A percentile compares a stretch with the other conserved stretches of the same genome.
These are phyloP conservation scores for Podospora anserina DNA, from an alignment of 495 filamentous ascomycete species.

Conservation along the genomic window DNA sequence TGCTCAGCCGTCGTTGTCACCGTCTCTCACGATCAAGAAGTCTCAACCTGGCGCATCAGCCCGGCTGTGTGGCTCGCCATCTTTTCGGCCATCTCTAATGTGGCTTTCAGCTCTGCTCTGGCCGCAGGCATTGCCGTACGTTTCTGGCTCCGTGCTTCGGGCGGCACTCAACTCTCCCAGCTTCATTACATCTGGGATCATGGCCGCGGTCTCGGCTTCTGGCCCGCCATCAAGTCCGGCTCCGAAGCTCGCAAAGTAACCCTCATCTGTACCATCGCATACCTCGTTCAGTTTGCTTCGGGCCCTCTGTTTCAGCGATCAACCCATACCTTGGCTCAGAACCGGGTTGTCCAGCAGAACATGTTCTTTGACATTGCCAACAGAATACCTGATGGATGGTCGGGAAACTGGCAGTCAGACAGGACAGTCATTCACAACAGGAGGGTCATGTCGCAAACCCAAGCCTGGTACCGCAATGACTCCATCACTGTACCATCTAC, in stretches of 20 bases:
- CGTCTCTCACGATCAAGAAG: constrained; percentile 12
- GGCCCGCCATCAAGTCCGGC: constrained; percentile 17
- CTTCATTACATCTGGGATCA: constrained; percentile 26
- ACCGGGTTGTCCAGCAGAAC: not conserved
- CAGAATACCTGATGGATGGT: constrained; percentile 21
- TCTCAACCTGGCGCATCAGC: constrained; percentile 9
- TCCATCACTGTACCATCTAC: constrained; percentile 2
- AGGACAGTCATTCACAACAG: constrained; percentile 1
- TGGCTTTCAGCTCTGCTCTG: constrained; percentile 17
- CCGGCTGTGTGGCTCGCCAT: constrained; percentile 22
- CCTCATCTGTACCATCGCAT: constrained; percentile 12
- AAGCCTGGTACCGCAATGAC: constrained; percentile 13
- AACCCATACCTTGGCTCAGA: constrained; percentile 8
- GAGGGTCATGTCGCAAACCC: not conserved
- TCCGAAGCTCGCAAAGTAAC: constrained; percentile 14
- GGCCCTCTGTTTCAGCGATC: constrained; percentile 18
- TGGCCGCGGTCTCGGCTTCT: constrained; percentile 14
- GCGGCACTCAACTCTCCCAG: constrained; percentile 14
- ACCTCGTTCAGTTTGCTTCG: constrained; percentile 16
- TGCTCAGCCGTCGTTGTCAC: constrained; percentile 13
- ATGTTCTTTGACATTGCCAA: constrained; percentile 15
- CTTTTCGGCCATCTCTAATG: constrained; percentile 18
- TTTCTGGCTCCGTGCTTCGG: constrained; percentile 16
- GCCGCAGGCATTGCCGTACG: constrained; percentile 20
- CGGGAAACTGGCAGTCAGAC: constrained; percentile 3